Evolutionary conservation across 352 stramenopile species (phyloP).

Genomic region (Pythium sp.): DNA sequence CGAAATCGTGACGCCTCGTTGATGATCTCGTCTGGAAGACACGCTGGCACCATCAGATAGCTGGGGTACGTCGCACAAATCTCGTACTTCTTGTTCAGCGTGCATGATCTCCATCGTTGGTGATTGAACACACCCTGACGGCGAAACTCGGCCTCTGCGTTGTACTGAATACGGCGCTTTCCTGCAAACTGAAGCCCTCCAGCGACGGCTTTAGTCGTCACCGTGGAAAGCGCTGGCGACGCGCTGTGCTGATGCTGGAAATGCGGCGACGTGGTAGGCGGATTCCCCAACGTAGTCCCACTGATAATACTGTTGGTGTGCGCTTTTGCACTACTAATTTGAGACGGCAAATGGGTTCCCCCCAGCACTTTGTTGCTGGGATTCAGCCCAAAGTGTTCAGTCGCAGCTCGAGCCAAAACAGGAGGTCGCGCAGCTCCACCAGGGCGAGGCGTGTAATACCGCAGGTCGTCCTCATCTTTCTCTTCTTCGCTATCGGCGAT

Average conservation of each 20-base stretch:
- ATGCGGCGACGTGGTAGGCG: conserved; percentile 11
- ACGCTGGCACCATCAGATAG: conserved; percentile 67
- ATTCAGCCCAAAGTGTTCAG: conserved; percentile 25
- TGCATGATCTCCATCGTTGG: conserved; percentile 60
- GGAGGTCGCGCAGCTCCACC: conserved; percentile 25
- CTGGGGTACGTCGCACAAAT: conserved; percentile 71
- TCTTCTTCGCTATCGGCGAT: conserved; percentile 46
- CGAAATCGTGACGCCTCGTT: conserved; percentile 63
- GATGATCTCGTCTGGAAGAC: conserved; percentile 66
- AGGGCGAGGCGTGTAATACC: conserved; percentile 62
- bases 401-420: conserved; percentile 24
- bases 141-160: conserved; percentile 54
- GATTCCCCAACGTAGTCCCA: background rate
- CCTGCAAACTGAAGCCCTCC: conserved; percentile 28
- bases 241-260: conserved; percentile 52
- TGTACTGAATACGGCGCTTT: conserved; percentile 73
- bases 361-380: conserved; percentile 4
- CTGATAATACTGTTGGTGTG: background rate
- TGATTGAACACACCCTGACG: conserved; percentile 64
- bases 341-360: background rate
- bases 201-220: conserved; percentile 8
- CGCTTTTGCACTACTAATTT: background rate
- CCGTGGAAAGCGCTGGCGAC: conserved; percentile 17
- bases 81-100: conserved; percentile 65
- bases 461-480: conserved; percentile 54